A percentile compares a stretch with the other conserved stretches of the same genome.
Evolutionary conservation across 2,329 filamentous ascomycete species (phyloP).

Genomic region (Verticillium isaacii): DNA sequence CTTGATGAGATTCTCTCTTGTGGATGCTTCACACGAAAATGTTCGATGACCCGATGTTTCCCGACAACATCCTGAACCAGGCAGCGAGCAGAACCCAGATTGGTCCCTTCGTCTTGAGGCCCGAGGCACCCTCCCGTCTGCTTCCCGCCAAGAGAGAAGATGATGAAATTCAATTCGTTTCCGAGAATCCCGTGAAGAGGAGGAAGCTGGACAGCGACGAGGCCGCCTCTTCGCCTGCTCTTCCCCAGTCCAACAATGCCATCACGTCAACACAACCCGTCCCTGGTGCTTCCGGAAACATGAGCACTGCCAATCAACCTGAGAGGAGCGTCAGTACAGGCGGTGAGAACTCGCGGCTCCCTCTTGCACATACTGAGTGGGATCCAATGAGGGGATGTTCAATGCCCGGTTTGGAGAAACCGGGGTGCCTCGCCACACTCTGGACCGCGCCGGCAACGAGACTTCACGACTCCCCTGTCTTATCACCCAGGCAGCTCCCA

Average conservation of each 20-base stretch:
- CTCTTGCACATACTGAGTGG: background rate
- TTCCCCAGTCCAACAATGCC: background rate
- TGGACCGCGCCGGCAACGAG: slow-evolving; percentile 12
- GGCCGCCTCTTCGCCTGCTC: background rate
- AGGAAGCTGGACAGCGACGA: slow-evolving; percentile 8
- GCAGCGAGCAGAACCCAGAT: background rate
- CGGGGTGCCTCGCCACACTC: slow-evolving; percentile 18
- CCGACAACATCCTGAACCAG: background rate
- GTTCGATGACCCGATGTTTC: background rate
- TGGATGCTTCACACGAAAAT: background rate
- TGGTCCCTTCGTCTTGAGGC: background rate
- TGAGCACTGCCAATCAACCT: background rate
- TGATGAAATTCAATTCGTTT: slow-evolving; percentile 40
- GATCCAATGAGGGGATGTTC: background rate
- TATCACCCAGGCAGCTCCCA: slow-evolving; percentile 28
- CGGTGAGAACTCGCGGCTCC: background rate
- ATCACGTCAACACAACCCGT: background rate
- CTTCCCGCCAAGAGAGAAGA: slow-evolving; percentile 25
- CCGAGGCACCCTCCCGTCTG: background rate
- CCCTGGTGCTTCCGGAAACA: background rate
- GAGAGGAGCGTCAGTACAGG: background rate
- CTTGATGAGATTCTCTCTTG: background rate
- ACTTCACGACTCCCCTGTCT: slow-evolving; percentile 22
- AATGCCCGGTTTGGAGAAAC: slow-evolving; percentile 20
- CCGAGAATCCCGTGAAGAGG: slow-evolving; percentile 36